A percentile compares a stretch with the other conserved stretches of the same genome.
Evolutionary conservation across 257 asterid species (phyloP).

Genomic region (Jaltomata sinuosa): DNA sequence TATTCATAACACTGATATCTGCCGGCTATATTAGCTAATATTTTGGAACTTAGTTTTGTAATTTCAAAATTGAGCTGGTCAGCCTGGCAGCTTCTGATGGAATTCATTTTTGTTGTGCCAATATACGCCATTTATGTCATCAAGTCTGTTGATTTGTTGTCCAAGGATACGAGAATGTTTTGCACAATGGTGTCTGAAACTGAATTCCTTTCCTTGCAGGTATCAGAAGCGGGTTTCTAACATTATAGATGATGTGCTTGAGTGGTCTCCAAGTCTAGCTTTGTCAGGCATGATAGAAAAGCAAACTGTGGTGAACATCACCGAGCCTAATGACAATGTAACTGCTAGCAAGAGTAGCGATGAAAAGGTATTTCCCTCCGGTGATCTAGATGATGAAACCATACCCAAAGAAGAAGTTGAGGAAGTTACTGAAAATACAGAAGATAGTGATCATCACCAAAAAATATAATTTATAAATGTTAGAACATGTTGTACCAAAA

Average conservation of each 20-base stretch:
- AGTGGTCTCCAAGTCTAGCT: slow-evolving; percentile 95
- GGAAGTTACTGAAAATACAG: slow-evolving; percentile 22
- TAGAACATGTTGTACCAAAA: slow-evolving; percentile 7
- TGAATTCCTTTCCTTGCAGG: slow-evolving; percentile 33
- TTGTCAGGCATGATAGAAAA: slow-evolving; percentile 95
- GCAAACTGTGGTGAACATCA: slow-evolving; percentile 43
- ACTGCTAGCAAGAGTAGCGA: slow-evolving; percentile 31
- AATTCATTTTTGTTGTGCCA: background rate
- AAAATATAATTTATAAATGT: slow-evolving; percentile 10
- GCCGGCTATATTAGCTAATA: background rate
- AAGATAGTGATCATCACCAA: slow-evolving; percentile 24
- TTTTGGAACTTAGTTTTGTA: background rate
- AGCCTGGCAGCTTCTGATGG: background rate
- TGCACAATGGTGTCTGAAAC: background rate
- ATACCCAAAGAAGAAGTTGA: slow-evolving; percentile 29
- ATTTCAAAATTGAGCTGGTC: background rate
- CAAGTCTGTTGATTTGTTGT: background rate
- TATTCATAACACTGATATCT: background rate
- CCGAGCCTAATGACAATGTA: slow-evolving; percentile 32
- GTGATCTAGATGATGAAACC: slow-evolving; percentile 23
- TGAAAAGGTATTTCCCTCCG: slow-evolving; percentile 18
- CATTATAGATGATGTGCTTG: slow-evolving; percentile 92
- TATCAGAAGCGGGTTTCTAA: slow-evolving; percentile 92
- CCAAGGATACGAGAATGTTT: background rate
- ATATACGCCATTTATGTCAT: background rate